Conservation (phyloP, 1,284 basidiomycete species). For the Singerocomus rubriflavus region DNA sequence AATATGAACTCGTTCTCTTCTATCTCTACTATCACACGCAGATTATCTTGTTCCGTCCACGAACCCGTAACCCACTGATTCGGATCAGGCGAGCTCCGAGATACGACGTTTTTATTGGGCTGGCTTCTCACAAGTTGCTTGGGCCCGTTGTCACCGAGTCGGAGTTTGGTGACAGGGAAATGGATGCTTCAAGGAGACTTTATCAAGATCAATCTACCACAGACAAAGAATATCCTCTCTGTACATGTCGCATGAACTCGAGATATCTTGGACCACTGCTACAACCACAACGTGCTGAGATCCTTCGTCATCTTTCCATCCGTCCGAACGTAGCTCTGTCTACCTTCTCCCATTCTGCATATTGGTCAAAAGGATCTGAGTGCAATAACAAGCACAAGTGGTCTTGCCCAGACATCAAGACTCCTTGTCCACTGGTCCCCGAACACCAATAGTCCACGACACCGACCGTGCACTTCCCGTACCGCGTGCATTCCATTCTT, state of each 20-base stretch:
- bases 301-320: slow-evolving; percentile 19
- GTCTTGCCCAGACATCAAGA: slow-evolving; percentile 25
- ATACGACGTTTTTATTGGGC: too few species aligned
- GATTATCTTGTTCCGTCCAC: too few species aligned
- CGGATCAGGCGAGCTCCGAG: too few species aligned
- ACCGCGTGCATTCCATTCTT: slow-evolving; percentile 15
- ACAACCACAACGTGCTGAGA: slow-evolving; percentile 27
- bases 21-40: too few species aligned
- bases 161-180: too few species aligned
- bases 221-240: background rate
- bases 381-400: slow-evolving; percentile 29
- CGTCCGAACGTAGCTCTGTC: slow-evolving; percentile 21
- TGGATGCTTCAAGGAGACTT: too few species aligned
- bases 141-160: too few species aligned
- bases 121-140: too few species aligned
- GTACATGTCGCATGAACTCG: too few species aligned
- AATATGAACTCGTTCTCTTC: too few species aligned
- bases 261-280: too few species aligned
- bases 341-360: slow-evolving; percentile 29
- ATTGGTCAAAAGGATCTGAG: slow-evolving; percentile 32
- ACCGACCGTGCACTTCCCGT: slow-evolving; percentile 26
- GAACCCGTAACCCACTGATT: too few species aligned
- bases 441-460: slow-evolving; percentile 34
- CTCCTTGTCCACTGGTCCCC: slow-evolving; percentile 26
- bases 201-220: background rate